These are phyloP conservation scores for Alternaria burnsii DNA, from an alignment of 2,329 filamentous ascomycete genomes.

Conservation along the genomic window DNA sequence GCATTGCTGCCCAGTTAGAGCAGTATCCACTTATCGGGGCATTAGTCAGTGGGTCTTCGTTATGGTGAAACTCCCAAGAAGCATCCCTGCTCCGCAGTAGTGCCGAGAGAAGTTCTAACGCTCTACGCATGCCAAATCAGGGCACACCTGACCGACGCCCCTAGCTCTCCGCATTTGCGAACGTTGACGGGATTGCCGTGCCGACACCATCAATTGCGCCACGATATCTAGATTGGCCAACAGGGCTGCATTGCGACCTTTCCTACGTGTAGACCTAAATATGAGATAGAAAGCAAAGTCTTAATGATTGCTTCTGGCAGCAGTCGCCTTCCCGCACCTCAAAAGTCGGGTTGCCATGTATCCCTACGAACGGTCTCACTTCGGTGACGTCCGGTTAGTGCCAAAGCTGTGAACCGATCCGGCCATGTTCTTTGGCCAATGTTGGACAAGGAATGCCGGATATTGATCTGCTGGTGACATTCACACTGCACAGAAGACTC, in stretches of 20 bases:
- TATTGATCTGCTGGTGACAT: not conserved
- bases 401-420: constrained; percentile 1
- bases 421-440: not conserved
- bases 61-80: constrained; percentile 1
- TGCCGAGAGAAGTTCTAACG: not conserved
- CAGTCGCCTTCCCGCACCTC: not conserved
- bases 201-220: not conserved
- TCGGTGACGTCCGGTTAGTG: not conserved
- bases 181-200: not conserved
- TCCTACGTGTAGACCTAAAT: not conserved
- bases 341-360: not conserved
- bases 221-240: not conserved
- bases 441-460: not conserved
- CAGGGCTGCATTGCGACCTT: not conserved
- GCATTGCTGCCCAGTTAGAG: not conserved
- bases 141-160: not conserved
- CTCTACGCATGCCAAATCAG: not conserved
- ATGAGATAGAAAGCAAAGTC: not conserved
- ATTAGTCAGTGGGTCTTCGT: not conserved
- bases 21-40: not conserved
- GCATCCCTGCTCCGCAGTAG: constrained; percentile 2
- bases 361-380: not conserved
- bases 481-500: not conserved
- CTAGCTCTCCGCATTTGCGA: not conserved
- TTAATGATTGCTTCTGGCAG: not conserved